Conservation (phyloP, 2,329 filamentous ascomycete genomes). For the Zymoseptoria crescenta region DNA sequence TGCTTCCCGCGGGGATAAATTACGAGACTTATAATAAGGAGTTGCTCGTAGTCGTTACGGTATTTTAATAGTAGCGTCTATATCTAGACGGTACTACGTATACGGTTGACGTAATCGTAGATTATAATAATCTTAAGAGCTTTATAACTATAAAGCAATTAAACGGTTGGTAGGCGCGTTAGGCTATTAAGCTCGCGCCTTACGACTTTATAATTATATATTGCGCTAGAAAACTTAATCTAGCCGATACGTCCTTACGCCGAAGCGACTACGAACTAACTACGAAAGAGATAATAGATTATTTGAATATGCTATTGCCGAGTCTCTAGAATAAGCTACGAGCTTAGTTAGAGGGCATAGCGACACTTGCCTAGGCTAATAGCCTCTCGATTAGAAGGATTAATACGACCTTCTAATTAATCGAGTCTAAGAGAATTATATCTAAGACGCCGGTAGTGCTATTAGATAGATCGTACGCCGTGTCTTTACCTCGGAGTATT, state of each 20-base stretch:
- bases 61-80: neutral
- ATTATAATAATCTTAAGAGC: slow-evolving; percentile 1
- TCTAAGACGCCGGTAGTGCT: no score
- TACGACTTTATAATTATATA: neutral
- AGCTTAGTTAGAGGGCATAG: neutral
- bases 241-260: neutral
- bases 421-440: no score
- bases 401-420: neutral
- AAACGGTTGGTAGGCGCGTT: neutral
- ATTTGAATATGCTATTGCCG: neutral
- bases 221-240: neutral
- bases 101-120: neutral
- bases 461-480: no score
- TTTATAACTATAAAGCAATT: neutral
- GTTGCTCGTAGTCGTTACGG: slow-evolving; percentile 1
- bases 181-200: neutral
- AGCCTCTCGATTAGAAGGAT: neutral
- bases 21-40: slow-evolving; percentile 3
- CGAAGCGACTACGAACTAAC: neutral
- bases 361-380: no score
- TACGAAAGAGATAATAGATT: neutral
- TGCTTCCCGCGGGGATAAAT: neutral
- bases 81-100: neutral
- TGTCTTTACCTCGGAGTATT: no score
- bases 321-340: neutral